Conservation (phyloP, 106 monocot genomes). For the Apostasia ramifera region DNA sequence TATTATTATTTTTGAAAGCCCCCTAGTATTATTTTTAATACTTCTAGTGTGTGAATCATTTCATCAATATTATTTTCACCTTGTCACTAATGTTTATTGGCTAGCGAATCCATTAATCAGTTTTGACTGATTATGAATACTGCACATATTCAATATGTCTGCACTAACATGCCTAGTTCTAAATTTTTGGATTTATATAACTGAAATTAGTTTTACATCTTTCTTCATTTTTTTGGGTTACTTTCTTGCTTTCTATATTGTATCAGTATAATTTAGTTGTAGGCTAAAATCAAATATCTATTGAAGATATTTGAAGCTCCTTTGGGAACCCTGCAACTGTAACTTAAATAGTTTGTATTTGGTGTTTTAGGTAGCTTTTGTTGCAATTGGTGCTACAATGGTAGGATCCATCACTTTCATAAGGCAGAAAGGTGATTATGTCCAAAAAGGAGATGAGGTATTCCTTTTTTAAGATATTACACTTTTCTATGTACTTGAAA, state of each 20-base stretch:
- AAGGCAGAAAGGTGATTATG: conserved; percentile 46
- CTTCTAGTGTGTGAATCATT: background rate
- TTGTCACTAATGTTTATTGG: background rate
- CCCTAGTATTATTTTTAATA: background rate
- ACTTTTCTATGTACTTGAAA: background rate
- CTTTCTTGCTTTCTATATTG: too few relatives aligned
- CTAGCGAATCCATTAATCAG: background rate
- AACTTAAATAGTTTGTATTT: too few relatives aligned
- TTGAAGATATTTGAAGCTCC: too few relatives aligned
- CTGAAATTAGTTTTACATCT: background rate
- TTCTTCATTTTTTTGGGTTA: background rate
- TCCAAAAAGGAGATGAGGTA: conserved; percentile 83
- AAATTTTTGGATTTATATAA: too few relatives aligned
- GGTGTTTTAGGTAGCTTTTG: conserved; percentile 59
- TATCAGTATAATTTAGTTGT: too few relatives aligned
- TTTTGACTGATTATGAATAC: background rate
- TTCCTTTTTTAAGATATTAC: conserved; percentile 3
- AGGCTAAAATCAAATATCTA: too few relatives aligned
- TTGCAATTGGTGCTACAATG: conserved; percentile 84
- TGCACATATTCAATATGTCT: too few relatives aligned
- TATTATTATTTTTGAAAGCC: background rate
- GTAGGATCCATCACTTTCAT: conserved; percentile 71
- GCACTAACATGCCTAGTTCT: too few relatives aligned
- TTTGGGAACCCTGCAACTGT: too few relatives aligned
- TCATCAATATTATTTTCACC: background rate